Base-by-base conservation (phyloP, 2,329 filamentous ascomycete species). In the Trichoderma koningii region DNA sequence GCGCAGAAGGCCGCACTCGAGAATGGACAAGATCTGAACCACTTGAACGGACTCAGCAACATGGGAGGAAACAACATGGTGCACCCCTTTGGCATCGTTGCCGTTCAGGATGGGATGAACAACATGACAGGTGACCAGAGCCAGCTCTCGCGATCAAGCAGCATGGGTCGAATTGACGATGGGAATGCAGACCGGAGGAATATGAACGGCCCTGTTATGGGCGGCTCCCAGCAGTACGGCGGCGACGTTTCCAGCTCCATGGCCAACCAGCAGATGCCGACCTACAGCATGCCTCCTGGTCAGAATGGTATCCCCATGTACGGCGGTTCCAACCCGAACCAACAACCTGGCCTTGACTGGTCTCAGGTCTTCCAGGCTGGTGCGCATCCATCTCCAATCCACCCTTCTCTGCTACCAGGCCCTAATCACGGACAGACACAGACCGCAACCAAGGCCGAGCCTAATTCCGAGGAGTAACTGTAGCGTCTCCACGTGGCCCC, bases 291-390 rank as follows among this genome's bases (percentile, higher is more conserved):
- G 84, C 82, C 83, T 64, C 83, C 82, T 70, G 80, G 78, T 73
- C 84, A 88, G 78, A 87, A 86, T 73, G 86, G 85, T 74, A 84
- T 87, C 82, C 83, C 83, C 68, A 86, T 87, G 81, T 87, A 87
- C 76, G 82, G 80, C 73, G 81, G 80, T 74, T 84, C 85, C 71
- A 84, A 83, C 78, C 79, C 83, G 77, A 83, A 83, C 77, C 85
- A 87, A 78, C 82, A 85, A 79, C 81, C 82, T 75, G 78, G 83
- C 81, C 80, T 89, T 81, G 89, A 92, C 80, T 92, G 89, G 89
- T 85, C 88, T 74, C 85, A 89, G 76, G 90, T 92, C 87, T 91
- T 91, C 81, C 89, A 88, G 81, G 78, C 87, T 81, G 87, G 87
- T 84, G 83, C 85, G 80, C 85, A 89, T 78, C 81, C 87, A 83